Conservation (phyloP, 495 filamentous ascomycete genomes). For the Xylaria nigripes region DNA sequence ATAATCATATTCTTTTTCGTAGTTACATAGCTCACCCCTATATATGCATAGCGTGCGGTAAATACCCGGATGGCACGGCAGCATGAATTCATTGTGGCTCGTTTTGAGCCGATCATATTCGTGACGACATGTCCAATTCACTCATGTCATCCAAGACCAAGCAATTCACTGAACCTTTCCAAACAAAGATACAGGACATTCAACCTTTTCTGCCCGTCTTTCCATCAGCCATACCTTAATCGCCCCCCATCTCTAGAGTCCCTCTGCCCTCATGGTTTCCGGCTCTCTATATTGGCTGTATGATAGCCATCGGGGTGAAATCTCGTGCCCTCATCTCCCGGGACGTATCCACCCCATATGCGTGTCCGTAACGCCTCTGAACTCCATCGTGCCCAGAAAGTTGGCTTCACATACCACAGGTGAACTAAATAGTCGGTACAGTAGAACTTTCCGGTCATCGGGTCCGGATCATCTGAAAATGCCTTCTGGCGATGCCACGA, state of each 20-base stretch:
- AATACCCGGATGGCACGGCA: too few species aligned
- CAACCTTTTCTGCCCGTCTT: background rate
- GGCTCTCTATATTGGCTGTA: conserved; percentile 47
- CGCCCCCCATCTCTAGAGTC: conserved; percentile 32
- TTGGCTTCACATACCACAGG: conserved; percentile 53
- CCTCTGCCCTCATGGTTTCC: conserved; percentile 47
- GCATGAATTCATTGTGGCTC: too few species aligned
- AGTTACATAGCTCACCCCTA: too few species aligned
- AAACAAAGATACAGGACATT: background rate
- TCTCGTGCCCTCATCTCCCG: conserved; percentile 43
- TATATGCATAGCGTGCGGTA: too few species aligned
- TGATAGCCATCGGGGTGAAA: conserved; percentile 49
- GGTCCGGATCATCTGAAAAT: conserved; percentile 33
- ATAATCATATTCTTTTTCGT: too few species aligned
- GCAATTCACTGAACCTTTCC: background rate
- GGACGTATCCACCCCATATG: conserved; percentile 41
- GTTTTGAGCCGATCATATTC: too few species aligned
- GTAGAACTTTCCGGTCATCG: conserved; percentile 37
- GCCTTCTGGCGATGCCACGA: conserved; percentile 29
- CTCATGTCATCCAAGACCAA: too few species aligned
- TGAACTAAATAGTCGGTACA: conserved; percentile 37
- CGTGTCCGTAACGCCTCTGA: conserved; percentile 42
- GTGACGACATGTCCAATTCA: too few species aligned
- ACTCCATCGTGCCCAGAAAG: conserved; percentile 48
- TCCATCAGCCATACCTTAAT: conserved; percentile 31